phyloP scores from a whole-genome alignment of 2,329 filamentous ascomycete genomes.

The Rasamsonia emersonii region DNA sequence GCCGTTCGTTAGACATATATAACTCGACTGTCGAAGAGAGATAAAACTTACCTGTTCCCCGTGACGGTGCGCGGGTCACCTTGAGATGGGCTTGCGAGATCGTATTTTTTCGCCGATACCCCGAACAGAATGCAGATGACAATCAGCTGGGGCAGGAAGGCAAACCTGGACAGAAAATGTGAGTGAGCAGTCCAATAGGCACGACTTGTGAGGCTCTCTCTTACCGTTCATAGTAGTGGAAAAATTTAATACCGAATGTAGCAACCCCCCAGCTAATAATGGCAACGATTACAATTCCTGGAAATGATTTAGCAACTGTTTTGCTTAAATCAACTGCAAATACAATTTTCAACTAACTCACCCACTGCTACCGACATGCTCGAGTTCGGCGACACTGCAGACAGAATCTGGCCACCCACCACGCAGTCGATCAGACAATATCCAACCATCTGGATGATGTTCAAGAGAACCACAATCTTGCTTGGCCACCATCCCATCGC shows the following conservation, averaged over 20 bases:
- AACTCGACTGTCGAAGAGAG: too few relatives aligned
- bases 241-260: slow-evolving; percentile 58
- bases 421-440: slow-evolving; percentile 58
- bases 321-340: too few relatives aligned
- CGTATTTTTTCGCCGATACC: slow-evolving; percentile 52
- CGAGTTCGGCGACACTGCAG: slow-evolving; percentile 52
- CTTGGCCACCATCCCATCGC: slow-evolving; percentile 59
- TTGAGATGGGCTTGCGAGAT: slow-evolving; percentile 42
- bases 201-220: slow-evolving; percentile 5
- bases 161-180: slow-evolving; percentile 37
- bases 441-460: slow-evolving; percentile 54
- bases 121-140: slow-evolving; percentile 55
- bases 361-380: slow-evolving; percentile 56
- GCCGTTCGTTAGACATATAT: slow-evolving; percentile 5
- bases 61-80: slow-evolving; percentile 45
- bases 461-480: slow-evolving; percentile 55
- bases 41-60: slow-evolving; percentile 34
- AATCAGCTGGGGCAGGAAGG: slow-evolving; percentile 56
- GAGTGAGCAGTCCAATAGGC: too few relatives aligned
- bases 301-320: too few relatives aligned
- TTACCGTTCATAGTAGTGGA: slow-evolving; percentile 59
- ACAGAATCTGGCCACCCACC: slow-evolving; percentile 59
- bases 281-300: slow-evolving; percentile 53
- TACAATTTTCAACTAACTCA: too few relatives aligned
- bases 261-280: slow-evolving; percentile 56